phyloP scores from a whole-genome alignment of 306 rosid species.

The Prunus dulcis region DNA sequence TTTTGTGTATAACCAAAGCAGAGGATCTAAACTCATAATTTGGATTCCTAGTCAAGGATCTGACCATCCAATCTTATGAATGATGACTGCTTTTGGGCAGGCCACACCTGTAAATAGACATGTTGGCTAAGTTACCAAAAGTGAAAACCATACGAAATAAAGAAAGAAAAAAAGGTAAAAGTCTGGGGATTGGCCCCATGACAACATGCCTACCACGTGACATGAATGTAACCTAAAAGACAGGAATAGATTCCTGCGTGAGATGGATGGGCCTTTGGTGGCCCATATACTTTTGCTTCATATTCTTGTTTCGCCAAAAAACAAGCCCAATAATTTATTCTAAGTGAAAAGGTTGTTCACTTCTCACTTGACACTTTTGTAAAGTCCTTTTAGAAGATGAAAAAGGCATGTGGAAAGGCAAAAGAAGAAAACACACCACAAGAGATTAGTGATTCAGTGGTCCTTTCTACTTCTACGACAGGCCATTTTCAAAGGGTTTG shows the following conservation, averaged over 20 bases:
- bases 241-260: not conserved
- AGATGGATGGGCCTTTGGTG: conserved; percentile 25
- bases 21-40: not conserved
- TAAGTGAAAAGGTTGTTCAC: not conserved
- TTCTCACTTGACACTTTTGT: not conserved
- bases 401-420: not conserved
- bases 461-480: conserved; percentile 28
- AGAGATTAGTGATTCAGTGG: conserved; percentile 7
- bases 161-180: not conserved
- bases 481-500: conserved; percentile 54
- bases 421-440: not conserved
- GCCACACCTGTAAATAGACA: not conserved
- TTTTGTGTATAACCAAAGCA: not conserved
- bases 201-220: conserved; percentile 14
- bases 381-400: not conserved
- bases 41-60: not conserved
- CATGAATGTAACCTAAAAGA: conserved; percentile 5
- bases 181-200: conserved; percentile 1
- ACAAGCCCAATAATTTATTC: conserved; percentile 12
- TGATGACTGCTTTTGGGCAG: not conserved
- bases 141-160: not conserved
- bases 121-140: not conserved
- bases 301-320: not conserved
- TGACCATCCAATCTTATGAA: not conserved
- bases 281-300: conserved; percentile 1